A percentile compares a stretch with the other conserved stretches of the same genome.
These are phyloP conservation scores for Amaranthus cruentus DNA, from an alignment of 148 eudicot species.

Conservation along the genomic window DNA sequence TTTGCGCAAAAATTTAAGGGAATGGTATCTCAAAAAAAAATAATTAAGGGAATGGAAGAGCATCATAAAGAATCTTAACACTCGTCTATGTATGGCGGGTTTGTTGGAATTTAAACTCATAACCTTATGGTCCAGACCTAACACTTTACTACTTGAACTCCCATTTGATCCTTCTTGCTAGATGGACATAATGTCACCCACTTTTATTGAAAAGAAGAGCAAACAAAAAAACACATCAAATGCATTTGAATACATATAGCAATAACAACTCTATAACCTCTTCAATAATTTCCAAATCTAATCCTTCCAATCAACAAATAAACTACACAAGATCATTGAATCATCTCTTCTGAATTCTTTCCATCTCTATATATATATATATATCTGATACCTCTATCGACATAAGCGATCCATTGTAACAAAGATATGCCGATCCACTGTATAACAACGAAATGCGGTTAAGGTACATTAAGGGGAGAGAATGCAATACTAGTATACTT, in stretches of 20 bases:
- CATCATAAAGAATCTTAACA: no score
- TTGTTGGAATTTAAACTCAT: no score
- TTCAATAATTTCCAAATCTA: background rate
- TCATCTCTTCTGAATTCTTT: background rate
- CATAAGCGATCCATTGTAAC: constrained; percentile 6
- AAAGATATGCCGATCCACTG: background rate
- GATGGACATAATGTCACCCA: no score
- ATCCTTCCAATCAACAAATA: background rate
- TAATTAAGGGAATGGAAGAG: no score
- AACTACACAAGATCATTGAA: constrained; percentile 5
- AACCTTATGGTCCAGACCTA: no score
- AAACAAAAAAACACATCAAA: background rate
- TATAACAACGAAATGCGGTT: no score
- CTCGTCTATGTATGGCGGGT: no score
- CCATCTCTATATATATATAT: no score
- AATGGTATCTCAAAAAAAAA: no score
- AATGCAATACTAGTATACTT: background rate
- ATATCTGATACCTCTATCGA: constrained; percentile 2
- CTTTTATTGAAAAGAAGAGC: background rate
- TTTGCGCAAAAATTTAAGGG: no score
- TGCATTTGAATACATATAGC: background rate
- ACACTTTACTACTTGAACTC: no score
- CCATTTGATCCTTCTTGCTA: no score
- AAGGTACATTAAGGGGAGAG: background rate
- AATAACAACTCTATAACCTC: background rate